Conservation (phyloP, 208 protist species). For the Crithidia expoeki region DNA sequence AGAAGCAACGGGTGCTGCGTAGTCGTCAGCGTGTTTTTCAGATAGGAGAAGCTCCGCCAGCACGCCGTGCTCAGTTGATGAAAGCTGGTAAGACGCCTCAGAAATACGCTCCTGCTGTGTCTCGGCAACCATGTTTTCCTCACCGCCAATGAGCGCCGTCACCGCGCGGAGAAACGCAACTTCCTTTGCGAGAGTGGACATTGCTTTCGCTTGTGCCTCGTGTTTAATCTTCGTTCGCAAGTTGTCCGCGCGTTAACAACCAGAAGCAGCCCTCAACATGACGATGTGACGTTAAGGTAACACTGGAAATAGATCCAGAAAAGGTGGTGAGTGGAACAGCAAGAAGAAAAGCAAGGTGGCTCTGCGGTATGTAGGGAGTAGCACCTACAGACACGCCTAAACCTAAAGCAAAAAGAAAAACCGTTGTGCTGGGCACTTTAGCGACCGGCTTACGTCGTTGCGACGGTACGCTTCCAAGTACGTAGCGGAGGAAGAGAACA, state of each 20-base stretch:
- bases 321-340: too few relatives aligned
- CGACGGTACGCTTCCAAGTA: neutral
- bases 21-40: constrained; percentile 13
- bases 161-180: constrained; percentile 27
- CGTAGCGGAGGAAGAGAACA: neutral
- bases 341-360: too few relatives aligned
- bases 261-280: too few relatives aligned
- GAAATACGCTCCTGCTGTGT: neutral
- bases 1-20: neutral
- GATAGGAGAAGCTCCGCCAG: constrained; percentile 30
- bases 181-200: constrained; percentile 25
- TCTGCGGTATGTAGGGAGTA: too few relatives aligned
- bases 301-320: too few relatives aligned
- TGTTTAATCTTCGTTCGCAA: too few relatives aligned
- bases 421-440: too few relatives aligned
- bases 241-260: too few relatives aligned
- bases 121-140: neutral
- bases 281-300: too few relatives aligned
- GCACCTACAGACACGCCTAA: neutral
- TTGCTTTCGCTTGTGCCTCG: neutral
- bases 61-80: constrained; percentile 15
- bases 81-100: neutral
- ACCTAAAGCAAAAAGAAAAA: neutral
- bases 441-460: neutral
- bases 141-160: constrained; percentile 14